phyloP scores from a whole-genome alignment of 495 filamentous ascomycete genomes.

The Geopyxis carbonaria region DNA sequence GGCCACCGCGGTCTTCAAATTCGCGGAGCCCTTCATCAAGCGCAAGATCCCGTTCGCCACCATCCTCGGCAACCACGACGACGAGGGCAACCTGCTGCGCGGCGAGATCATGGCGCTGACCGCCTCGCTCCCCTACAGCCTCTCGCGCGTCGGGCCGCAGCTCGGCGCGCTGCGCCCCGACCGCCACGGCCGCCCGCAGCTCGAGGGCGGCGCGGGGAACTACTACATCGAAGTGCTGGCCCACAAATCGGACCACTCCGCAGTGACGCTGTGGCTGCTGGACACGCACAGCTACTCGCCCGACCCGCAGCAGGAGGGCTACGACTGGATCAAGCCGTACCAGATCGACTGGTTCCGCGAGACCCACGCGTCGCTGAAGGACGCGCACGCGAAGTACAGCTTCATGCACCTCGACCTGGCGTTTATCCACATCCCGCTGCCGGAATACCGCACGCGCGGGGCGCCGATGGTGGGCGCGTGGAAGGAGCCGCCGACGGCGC shows the following conservation, averaged over 20 bases:
- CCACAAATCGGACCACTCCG: constrained; percentile 50
- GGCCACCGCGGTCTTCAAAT: constrained; percentile 90
- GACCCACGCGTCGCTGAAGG: constrained; percentile 50
- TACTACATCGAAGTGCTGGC: constrained; percentile 85
- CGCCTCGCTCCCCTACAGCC: constrained; percentile 71
- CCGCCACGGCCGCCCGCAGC: constrained; percentile 22
- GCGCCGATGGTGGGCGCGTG: constrained; percentile 43
- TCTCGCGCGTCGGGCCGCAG: constrained; percentile 63
- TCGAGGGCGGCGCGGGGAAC: constrained; percentile 81
- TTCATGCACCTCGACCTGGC: constrained; percentile 91
- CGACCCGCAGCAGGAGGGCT: constrained; percentile 77
- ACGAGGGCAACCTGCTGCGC: constrained; percentile 69
- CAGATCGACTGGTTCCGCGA: constrained; percentile 89
- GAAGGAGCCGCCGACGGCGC: constrained; percentile 67
- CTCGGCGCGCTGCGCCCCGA: constrained; percentile 14
- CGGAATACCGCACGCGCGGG: constrained; percentile 52
- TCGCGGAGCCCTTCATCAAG: constrained; percentile 67
- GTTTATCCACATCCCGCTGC: constrained; percentile 92
- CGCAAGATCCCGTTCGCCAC: constrained; percentile 80
- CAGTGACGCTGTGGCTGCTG: constrained; percentile 80
- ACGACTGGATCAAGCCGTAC: constrained; percentile 87
- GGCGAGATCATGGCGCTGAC: constrained; percentile 65
- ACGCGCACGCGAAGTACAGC: constrained; percentile 58
- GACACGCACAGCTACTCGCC: constrained; percentile 88
- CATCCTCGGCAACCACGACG: constrained; percentile 96